phyloP scores from a whole-genome alignment of 1,284 basidiomycete species.

The Vanrija sp. region DNA sequence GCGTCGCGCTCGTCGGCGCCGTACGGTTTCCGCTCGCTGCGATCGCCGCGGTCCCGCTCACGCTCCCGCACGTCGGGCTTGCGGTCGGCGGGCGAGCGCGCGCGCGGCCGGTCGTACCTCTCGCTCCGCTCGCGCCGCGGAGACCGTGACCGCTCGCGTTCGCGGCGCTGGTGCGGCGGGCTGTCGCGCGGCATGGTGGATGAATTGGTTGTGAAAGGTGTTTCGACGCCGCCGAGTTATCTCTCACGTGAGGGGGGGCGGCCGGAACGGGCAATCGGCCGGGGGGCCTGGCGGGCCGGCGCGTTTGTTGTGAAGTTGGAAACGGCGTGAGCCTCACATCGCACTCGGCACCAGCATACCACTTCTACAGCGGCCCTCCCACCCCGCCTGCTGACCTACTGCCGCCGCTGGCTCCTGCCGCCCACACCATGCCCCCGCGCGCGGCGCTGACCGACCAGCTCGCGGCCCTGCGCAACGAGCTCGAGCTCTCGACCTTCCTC shows the following conservation, averaged over 20 bases:
- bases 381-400: too few relatives aligned
- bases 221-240: not conserved
- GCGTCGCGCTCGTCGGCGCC: slow-evolving; percentile 31
- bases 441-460: not conserved
- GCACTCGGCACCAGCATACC: too few relatives aligned
- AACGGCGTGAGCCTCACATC: too few relatives aligned
- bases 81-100: slow-evolving; percentile 6
- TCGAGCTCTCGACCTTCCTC: slow-evolving; percentile 37
- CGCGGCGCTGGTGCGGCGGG: slow-evolving; percentile 8
- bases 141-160: slow-evolving; percentile 6
- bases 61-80: not conserved
- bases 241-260: too few relatives aligned
- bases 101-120: slow-evolving; percentile 1
- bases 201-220: not conserved
- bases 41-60: slow-evolving; percentile 7
- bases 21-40: slow-evolving; percentile 9
- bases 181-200: slow-evolving; percentile 7
- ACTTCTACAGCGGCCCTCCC: too few relatives aligned
- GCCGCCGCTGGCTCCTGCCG: not conserved
- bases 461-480: slow-evolving; percentile 23
- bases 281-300: too few relatives aligned
- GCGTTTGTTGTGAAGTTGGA: too few relatives aligned
- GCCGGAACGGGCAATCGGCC: too few relatives aligned
- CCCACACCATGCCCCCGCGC: not conserved
- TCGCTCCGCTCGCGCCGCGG: not conserved